Percentiles rank a stretch among this genome's conserved stretches.
Conservation (phyloP, 305 asterid genomes). For the Fraxinus velutina region DNA sequence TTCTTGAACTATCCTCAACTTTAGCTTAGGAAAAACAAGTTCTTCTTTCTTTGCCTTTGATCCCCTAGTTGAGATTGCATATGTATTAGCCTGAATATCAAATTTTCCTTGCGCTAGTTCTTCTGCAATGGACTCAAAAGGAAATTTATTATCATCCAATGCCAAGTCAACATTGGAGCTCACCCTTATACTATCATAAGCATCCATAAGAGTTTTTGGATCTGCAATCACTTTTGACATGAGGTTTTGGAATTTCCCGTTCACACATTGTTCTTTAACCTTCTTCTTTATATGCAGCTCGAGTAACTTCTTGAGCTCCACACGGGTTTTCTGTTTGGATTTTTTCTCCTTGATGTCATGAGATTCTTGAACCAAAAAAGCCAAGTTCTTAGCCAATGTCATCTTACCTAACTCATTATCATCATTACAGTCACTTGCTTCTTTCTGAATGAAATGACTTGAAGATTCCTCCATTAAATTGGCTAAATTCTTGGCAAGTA, state of each 20-base stretch:
- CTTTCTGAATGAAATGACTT: constrained; percentile 13
- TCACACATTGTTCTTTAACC: constrained; percentile 63
- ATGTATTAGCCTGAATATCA: constrained; percentile 55
- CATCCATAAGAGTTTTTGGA: constrained; percentile 69
- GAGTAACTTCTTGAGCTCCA: constrained; percentile 56
- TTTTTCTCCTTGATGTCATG: constrained; percentile 32
- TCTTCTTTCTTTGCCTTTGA: constrained; percentile 48
- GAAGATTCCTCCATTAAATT: constrained; percentile 42
- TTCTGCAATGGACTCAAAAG: constrained; percentile 69
- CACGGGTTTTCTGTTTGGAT: constrained; percentile 40
- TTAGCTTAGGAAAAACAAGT: constrained; percentile 62
- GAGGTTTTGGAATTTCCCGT: constrained; percentile 70
- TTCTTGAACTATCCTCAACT: constrained; percentile 72
- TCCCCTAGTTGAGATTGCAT: constrained; percentile 58
- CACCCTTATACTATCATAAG: constrained; percentile 60
- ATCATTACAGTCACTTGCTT: neutral
- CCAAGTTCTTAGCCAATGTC: constrained; percentile 54
- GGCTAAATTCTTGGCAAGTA: constrained; percentile 38
- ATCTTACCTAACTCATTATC: constrained; percentile 24
- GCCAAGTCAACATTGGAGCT: constrained; percentile 60
- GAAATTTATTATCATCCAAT: constrained; percentile 37
- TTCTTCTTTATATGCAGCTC: constrained; percentile 71
- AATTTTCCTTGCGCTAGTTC: constrained; percentile 62
- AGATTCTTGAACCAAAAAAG: constrained; percentile 69
- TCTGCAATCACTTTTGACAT: constrained; percentile 63